phyloP scores from a whole-genome alignment of 495 filamentous ascomycete species.

The Lasiosphaeria hispida region DNA sequence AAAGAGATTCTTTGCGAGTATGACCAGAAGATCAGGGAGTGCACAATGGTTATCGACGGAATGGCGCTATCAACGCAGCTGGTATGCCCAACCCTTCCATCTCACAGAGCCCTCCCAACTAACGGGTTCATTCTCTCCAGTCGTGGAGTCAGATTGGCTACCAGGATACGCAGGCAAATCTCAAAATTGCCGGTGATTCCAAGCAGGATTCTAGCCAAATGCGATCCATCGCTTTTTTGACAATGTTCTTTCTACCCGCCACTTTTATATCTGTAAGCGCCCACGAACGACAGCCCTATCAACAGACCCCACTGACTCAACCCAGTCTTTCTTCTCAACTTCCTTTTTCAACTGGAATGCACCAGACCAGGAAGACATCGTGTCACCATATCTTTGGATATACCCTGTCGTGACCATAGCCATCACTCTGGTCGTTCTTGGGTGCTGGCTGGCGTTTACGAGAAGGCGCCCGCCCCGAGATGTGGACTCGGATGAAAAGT shows the following conservation, averaged over 20 bases:
- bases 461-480: background rate
- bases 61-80: constrained; percentile 40
- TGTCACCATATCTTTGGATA: background rate
- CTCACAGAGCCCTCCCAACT: background rate
- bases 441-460: background rate
- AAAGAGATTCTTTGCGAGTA: constrained; percentile 24
- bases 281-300: background rate
- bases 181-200: constrained; percentile 27
- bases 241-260: constrained; percentile 20
- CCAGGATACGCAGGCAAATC: constrained; percentile 24
- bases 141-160: constrained; percentile 13
- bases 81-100: constrained; percentile 21
- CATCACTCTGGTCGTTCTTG: background rate
- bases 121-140: background rate
- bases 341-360: background rate
- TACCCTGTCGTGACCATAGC: background rate
- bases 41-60: constrained; percentile 37
- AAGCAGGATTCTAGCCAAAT: constrained; percentile 27
- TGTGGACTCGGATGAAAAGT: no score
- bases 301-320: background rate
- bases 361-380: background rate
- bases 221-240: constrained; percentile 26
- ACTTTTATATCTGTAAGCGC: constrained; percentile 17
- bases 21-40: constrained; percentile 37
- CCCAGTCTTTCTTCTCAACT: constrained; percentile 1